Base-by-base conservation (phyloP, 441 rosid genomes). In the Populus hybrid region DNA sequence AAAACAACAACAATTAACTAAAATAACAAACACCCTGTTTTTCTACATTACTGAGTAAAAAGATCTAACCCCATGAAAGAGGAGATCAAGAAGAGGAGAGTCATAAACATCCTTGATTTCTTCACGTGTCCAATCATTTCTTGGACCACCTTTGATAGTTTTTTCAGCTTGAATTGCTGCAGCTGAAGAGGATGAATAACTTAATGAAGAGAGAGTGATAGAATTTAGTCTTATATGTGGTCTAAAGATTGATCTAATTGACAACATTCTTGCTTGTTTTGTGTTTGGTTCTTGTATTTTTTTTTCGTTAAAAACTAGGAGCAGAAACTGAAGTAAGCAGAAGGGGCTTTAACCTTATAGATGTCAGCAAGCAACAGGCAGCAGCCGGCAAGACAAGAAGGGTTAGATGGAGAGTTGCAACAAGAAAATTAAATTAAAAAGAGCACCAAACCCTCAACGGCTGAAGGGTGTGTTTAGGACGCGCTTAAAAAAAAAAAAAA, bases 71-170 rank as follows among this genome's bases (percentile, higher is more conserved):
- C 99, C 99, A 50, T 90, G 93, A 85, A 88, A 95, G 85, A 95
- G 94, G 76, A 95, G 97, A 82, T 94, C 98, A 65, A 94, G 95
- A 79, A 94, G 83, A 69, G 98, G 97, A 73, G 98, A 92, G 70
- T 89, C 90, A 82, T 94, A 89, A 18, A 95, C 85, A 72, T 92
- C 89, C 64, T 89, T 89, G 84, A 95, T 92, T 82, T 91, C 90
- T 63, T 84, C 84, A 76, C 78, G 88, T 40, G 81, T 86, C 97
- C 97, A 95, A 69, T 92, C 87, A 70, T 88, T 84, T 78, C 99
- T 85, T 6, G 92, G 89, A 36, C 98, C 98, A 79, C 89, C 87
- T 63, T 81, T 74, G 68, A 94, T 87, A 26, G 90, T 88, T 77
- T 88, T 89, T 64, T 91, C 97, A 57, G 98, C 93, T 78, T 90